Evolutionary conservation across 1,284 basidiomycete species (phyloP).

Genomic region (Schizopora paradoxa): DNA sequence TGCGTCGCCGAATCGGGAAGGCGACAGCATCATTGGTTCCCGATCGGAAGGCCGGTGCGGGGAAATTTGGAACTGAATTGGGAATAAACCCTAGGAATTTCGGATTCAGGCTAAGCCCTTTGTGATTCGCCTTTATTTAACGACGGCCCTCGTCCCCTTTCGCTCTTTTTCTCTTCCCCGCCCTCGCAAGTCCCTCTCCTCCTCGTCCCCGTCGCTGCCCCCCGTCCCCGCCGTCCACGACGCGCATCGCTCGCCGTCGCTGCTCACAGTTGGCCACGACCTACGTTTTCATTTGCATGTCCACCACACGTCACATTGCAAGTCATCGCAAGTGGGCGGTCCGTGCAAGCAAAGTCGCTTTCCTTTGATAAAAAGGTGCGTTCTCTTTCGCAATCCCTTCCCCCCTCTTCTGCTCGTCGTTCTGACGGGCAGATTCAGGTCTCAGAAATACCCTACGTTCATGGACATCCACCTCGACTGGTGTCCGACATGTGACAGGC

Average conservation of each 20-base stretch:
- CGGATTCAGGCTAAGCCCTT: too few species aligned
- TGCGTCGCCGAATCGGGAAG: too few species aligned
- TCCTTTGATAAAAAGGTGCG: background rate
- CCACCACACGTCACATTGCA: background rate
- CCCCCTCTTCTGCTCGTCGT: background rate
- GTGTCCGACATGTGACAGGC: slow-evolving; percentile 69
- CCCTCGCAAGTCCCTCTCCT: background rate
- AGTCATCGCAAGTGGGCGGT: background rate
- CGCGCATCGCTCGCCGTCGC: background rate
- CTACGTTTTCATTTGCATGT: background rate
- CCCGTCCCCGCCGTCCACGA: background rate
- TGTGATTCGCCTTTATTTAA: too few species aligned
- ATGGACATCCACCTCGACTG: slow-evolving; percentile 52
- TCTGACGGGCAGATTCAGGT: background rate
- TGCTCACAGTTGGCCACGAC: background rate
- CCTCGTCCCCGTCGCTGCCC: background rate
- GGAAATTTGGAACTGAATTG: too few species aligned
- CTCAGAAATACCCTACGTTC: slow-evolving; percentile 27
- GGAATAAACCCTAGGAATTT: too few species aligned
- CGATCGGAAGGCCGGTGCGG: too few species aligned
- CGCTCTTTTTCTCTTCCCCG: background rate
- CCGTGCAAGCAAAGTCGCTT: background rate
- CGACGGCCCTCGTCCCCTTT: slow-evolving; percentile 2
- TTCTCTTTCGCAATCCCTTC: too few species aligned
- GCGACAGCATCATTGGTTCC: too few species aligned